These are phyloP conservation scores for Wickerhamiella slavikovae DNA, from an alignment of 805 yeast genomes.

Conservation along the genomic window DNA sequence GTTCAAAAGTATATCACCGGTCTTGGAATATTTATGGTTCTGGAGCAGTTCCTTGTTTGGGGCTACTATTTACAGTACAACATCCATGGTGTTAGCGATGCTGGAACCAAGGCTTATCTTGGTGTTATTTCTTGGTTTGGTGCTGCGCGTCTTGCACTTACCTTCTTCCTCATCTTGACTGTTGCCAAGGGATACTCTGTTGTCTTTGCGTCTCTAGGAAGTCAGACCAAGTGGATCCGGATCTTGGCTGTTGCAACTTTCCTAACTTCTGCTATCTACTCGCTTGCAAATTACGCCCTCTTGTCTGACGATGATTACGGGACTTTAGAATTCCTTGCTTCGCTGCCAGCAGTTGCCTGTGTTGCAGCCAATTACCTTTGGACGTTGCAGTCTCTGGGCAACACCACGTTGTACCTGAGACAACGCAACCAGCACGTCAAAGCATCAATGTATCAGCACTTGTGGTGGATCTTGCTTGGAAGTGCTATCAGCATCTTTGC, in stretches of 20 bases:
- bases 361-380: slow-evolving; percentile 54
- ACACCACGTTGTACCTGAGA: slow-evolving; percentile 50
- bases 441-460: slow-evolving; percentile 61
- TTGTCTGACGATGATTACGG: slow-evolving; percentile 25
- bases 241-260: slow-evolving; percentile 37
- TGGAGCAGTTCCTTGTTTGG: slow-evolving; percentile 77
- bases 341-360: slow-evolving; percentile 53
- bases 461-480: slow-evolving; percentile 53
- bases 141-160: slow-evolving; percentile 64
- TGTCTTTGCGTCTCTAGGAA: slow-evolving; percentile 67
- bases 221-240: slow-evolving; percentile 55
- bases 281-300: slow-evolving; percentile 31
- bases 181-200: slow-evolving; percentile 90
- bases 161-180: slow-evolving; percentile 68
- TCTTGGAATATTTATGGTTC: slow-evolving; percentile 60
- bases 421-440: slow-evolving; percentile 86
- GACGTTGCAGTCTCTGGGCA: slow-evolving; percentile 50
- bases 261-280: slow-evolving; percentile 30
- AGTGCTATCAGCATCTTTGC: slow-evolving; percentile 50
- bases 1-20: slow-evolving; percentile 80
- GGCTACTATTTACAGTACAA: slow-evolving; percentile 76
- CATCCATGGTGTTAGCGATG: slow-evolving; percentile 24
- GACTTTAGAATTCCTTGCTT: slow-evolving; percentile 31
- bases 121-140: slow-evolving; percentile 60
- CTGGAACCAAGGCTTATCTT: slow-evolving; percentile 53